phyloP scores from a whole-genome alignment of 2,329 filamentous ascomycete genomes.

The Arthrobotrys iridis region DNA sequence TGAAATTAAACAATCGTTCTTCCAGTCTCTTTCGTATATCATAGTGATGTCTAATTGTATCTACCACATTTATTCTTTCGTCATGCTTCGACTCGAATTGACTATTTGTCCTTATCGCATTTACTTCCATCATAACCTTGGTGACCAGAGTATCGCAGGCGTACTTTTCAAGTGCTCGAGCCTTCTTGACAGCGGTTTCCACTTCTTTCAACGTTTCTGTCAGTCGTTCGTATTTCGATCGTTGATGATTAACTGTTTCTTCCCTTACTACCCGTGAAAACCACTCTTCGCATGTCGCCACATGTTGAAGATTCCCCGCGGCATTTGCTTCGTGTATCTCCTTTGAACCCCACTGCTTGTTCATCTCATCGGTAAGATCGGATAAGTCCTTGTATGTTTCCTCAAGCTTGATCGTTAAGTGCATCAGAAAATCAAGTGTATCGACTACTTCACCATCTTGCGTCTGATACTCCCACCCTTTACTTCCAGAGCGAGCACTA shows the following conservation, averaged over 20 bases:
- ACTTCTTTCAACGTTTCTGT: constrained; percentile 6
- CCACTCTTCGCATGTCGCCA: constrained; percentile 4
- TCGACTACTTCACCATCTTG: constrained; percentile 5
- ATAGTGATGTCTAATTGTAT: not conserved
- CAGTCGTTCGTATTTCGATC: constrained; percentile 11
- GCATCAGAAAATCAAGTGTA: constrained; percentile 1
- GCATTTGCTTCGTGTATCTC: not conserved
- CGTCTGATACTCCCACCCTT: constrained; percentile 15
- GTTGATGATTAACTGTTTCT: not conserved
- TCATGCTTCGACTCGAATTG: not conserved
- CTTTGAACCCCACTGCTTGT: constrained; percentile 15
- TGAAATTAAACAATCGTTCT: not conserved
- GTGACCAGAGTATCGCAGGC: not conserved
- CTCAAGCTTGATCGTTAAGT: not conserved
- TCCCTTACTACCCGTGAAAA: not conserved
- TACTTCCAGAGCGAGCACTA: constrained; percentile 6
- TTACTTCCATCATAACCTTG: not conserved
- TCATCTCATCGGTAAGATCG: constrained; percentile 7
- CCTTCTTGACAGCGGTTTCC: not conserved
- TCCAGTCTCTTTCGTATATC: constrained; percentile 17
- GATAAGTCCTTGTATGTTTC: constrained; percentile 8
- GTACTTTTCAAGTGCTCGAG: constrained; percentile 6
- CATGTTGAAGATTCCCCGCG: constrained; percentile 10
- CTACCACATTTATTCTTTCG: not conserved
- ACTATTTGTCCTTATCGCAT: not conserved